phyloP scores from a whole-genome alignment of 139 green algal species.

The Coccomyxa sp. region DNA sequence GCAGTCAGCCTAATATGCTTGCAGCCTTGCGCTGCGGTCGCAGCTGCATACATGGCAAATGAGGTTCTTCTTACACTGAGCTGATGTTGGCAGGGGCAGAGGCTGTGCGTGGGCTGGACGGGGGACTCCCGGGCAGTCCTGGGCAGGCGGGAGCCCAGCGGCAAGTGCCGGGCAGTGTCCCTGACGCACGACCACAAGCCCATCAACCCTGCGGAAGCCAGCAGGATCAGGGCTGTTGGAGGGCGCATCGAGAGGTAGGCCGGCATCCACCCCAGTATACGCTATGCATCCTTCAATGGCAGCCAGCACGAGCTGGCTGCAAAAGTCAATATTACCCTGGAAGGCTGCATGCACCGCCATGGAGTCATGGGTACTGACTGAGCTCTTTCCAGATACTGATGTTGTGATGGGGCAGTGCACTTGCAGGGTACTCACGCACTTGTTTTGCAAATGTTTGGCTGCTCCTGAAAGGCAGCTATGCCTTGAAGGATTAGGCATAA shows the following conservation, averaged over 20 bases:
- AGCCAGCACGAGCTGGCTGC: background rate
- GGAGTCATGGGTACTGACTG: background rate
- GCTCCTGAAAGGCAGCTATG: no score
- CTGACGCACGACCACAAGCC: constrained; percentile 92
- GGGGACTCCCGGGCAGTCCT: constrained; percentile 80
- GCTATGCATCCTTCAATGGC: no score
- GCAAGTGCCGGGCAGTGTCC: constrained; percentile 46
- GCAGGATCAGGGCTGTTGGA: constrained; percentile 63
- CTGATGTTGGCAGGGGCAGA: constrained; percentile 23
- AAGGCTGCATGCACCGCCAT: background rate
- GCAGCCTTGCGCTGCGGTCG: constrained; percentile 82
- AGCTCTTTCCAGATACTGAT: background rate
- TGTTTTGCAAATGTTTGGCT: no score
- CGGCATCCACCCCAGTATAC: no score
- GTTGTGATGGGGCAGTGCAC: background rate
- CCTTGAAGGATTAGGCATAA: no score
- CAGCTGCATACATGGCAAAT: constrained; percentile 67
- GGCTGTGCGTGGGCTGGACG: constrained; percentile 79
- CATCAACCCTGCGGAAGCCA: constrained; percentile 56
- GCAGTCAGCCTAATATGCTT: constrained; percentile 55
- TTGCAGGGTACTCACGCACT: background rate
- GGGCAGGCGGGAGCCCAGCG: constrained; percentile 26
- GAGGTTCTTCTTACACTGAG: no score
- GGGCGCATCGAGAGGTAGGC: constrained; percentile 82
- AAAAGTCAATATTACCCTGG: background rate